Conservation (phyloP, 108 stramenopile genomes). For the Aureococcus anophagefferens region DNA sequence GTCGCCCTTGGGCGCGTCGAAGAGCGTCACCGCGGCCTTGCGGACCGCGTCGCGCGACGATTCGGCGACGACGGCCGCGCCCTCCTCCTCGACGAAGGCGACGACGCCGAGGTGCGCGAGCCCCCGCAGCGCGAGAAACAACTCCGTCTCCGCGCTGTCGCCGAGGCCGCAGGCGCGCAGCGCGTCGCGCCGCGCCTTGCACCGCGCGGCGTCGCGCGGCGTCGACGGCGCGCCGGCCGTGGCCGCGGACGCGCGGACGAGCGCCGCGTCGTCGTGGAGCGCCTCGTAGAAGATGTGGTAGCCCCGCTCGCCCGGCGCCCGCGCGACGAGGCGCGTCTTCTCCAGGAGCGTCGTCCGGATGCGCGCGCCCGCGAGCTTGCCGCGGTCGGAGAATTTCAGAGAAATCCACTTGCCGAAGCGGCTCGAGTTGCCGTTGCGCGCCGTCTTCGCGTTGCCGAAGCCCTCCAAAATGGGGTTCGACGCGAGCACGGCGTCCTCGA, state of each 20-base stretch:
- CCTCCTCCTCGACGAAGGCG: background rate
- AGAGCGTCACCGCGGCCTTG: conserved; percentile 31
- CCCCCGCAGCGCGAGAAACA: background rate
- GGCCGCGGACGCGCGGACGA: too few relatives aligned
- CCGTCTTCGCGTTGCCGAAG: conserved; percentile 53
- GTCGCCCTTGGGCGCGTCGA: conserved; percentile 26
- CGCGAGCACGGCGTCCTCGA: conserved; percentile 19
- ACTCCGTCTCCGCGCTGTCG: background rate
- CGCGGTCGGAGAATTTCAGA: conserved; percentile 25
- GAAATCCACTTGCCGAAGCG: conserved; percentile 57
- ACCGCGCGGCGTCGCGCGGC: conserved; percentile 27
- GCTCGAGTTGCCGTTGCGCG: conserved; percentile 41
- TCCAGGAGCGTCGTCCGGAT: conserved; percentile 49
- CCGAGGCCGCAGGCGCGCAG: conserved; percentile 16
- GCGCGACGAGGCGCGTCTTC: conserved; percentile 44
- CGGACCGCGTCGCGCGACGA: background rate
- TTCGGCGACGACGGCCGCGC: conserved; percentile 1
- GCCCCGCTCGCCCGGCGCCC: conserved; percentile 38
- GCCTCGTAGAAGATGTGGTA: conserved; percentile 62
- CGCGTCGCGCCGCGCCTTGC: conserved; percentile 19
- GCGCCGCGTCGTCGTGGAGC: too few relatives aligned
- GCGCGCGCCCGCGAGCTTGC: conserved; percentile 14
- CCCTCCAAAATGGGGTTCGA: conserved; percentile 48
- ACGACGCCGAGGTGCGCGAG: conserved; percentile 35
- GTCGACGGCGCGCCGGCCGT: background rate